Percentiles rank a stretch among this genome's conserved stretches.
These are phyloP conservation scores for Leucocoprinus birnbaumii DNA, from an alignment of 768 basidiomycete genomes.

Conservation along the genomic window DNA sequence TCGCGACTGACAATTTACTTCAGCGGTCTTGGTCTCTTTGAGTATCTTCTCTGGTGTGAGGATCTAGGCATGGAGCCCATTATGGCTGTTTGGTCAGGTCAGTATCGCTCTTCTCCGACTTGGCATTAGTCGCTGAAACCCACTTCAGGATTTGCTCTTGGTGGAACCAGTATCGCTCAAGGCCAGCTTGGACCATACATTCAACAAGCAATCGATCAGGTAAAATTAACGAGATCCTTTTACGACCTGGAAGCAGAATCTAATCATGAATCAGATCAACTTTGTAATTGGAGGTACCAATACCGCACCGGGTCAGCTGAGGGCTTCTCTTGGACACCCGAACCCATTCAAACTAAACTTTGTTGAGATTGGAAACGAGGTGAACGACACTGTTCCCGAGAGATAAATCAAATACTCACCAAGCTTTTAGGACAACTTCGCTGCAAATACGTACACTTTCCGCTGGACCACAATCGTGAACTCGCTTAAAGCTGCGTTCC, in stretches of 20 bases:
- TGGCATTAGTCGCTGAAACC: neutral
- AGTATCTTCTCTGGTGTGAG: conserved; percentile 58
- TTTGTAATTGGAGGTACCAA: conserved; percentile 55
- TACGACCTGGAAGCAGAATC: neutral
- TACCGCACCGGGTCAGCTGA: conserved; percentile 39
- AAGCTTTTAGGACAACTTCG: conserved; percentile 25
- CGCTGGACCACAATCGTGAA: conserved; percentile 50
- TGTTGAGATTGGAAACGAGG: conserved; percentile 60
- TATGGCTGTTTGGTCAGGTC: conserved; percentile 63
- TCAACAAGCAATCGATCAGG: conserved; percentile 56
- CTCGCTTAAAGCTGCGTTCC: conserved; percentile 44
- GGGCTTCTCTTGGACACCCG: conserved; percentile 53
- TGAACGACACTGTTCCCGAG: conserved; percentile 13
- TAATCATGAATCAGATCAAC: conserved; percentile 50
- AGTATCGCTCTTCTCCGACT: neutral
- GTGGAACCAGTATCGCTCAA: conserved; percentile 42
- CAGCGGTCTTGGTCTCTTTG: conserved; percentile 55
- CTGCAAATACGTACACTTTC: conserved; percentile 41
- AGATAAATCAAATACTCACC: neutral
- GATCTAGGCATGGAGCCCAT: conserved; percentile 59
- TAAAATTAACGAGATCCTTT: conserved; percentile 32
- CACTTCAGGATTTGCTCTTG: conserved; percentile 45
- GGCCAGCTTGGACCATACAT: conserved; percentile 47
- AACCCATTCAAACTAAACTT: conserved; percentile 48
- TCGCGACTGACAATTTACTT: neutral